Conservation (phyloP, 352 stramenopile genomes). For the Discostella stelligera region DNA sequence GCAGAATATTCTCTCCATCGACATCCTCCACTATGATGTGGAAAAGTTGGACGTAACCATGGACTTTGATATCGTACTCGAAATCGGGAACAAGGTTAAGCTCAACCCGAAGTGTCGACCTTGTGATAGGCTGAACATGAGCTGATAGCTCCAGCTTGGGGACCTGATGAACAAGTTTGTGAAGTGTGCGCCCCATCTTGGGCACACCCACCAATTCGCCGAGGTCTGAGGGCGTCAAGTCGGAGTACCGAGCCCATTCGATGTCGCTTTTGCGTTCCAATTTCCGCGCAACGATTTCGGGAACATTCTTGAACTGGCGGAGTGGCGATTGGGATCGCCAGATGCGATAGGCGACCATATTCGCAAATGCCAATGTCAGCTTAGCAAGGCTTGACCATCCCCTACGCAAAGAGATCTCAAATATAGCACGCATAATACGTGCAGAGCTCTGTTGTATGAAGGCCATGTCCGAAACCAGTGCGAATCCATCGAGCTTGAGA, state of each 20-base stretch:
- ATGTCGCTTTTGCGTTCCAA: constrained; percentile 98
- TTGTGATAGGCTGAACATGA: constrained; percentile 97
- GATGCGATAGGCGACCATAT: constrained; percentile 98
- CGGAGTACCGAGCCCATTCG: constrained; percentile 95
- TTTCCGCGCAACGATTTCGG: constrained; percentile 93
- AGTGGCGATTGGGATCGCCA: constrained; percentile 97
- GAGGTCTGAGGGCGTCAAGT: constrained; percentile 96
- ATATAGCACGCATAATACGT: constrained; percentile 97
- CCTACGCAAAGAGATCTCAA: constrained; percentile 98
- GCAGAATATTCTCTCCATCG: constrained; percentile 96
- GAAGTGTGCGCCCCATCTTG: constrained; percentile 96
- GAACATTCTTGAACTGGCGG: constrained; percentile 94
- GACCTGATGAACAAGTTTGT: constrained; percentile 98
- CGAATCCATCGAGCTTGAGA: constrained; percentile 97
- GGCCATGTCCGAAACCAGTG: constrained; percentile 97
- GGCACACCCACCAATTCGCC: constrained; percentile 95
- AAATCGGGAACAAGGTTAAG: constrained; percentile 96
- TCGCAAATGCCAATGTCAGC: constrained; percentile 95
- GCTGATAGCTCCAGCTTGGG: constrained; percentile 94
- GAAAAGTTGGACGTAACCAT: constrained; percentile 95
- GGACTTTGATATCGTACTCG: constrained; percentile 93
- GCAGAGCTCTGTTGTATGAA: constrained; percentile 98
- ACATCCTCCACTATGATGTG: constrained; percentile 98
- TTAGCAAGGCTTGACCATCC: constrained; percentile 93
- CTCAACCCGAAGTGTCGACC: constrained; percentile 94